Base-by-base conservation (phyloP, 495 filamentous ascomycete genomes). In the Astrothelium macrocarpum region DNA sequence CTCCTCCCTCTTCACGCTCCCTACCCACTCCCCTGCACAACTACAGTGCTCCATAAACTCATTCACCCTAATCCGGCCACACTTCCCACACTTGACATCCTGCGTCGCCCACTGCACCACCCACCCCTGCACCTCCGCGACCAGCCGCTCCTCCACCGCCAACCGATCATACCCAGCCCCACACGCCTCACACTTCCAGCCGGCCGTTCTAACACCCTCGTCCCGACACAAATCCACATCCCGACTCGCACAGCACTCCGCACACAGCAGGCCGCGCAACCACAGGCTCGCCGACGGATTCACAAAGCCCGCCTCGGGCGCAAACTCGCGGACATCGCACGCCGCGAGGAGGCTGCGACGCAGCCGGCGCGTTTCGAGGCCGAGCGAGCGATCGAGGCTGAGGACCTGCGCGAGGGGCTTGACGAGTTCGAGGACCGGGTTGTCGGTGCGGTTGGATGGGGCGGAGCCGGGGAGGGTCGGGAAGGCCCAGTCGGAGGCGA, bases 31-130 rank as follows among this genome's bases (percentile, higher is more conserved):
- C 7, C 95, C 93, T 59, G 88, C 87, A 77, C 94, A 98, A 29
- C 86, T 87, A 73, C 94, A 98, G 76, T 97, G 93, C 75, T 97
- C 94, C 86, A 91, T 88, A 71, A 97, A 95, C 69, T 96, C 94
- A 77, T 94, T 97, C 45, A 88, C 80, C 74, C 91, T 80, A 36
- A 90, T 67, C 56, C 78, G 76, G 7, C 77, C 76, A 71, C 88
- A 91, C 70, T 85, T 84, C 32, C 71, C 79, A 66, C 94, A 98
- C 72, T 90, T 91, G 53, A 97, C 76, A 74, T 98, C 94, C 79
- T 97, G 94, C 26, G 85, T 88, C 63, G 83, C 82, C 90, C 95
- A 97, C 71, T 86, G 84, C 32, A 87, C 83, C 10, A 91, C 79
- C 66, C 87, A 71, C 53, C 81, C 83, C 67, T 96, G 85, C 42